These are phyloP conservation scores for Coleophoma crateriformis DNA, from an alignment of 2,329 filamentous ascomycete genomes.

Conservation along the genomic window DNA sequence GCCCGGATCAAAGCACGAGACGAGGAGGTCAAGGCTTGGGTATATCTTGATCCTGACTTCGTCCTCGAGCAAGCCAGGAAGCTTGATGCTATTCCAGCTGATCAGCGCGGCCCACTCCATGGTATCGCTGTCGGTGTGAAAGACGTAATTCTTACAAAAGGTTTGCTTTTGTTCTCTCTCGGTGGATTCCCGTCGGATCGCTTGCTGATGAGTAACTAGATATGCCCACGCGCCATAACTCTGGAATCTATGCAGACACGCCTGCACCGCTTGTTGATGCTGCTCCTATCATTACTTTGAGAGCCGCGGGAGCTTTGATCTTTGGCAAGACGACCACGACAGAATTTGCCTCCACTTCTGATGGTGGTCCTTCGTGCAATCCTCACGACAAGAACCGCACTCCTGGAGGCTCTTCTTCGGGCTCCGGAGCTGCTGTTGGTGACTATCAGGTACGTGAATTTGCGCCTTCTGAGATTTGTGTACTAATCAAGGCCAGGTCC, in stretches of 20 bases:
- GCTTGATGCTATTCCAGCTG: conserved; percentile 42
- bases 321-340: conserved; percentile 57
- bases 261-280: conserved; percentile 43
- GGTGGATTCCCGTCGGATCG: not conserved
- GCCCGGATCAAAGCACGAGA: conserved; percentile 38
- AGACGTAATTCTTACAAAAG: conserved; percentile 53
- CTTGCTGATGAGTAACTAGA: conserved; percentile 25
- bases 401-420: conserved; percentile 62
- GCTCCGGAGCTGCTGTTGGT: conserved; percentile 60
- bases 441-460: conserved; percentile 48
- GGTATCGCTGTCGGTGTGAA: conserved; percentile 54
- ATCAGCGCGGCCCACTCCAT: conserved; percentile 48
- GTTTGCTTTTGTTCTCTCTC: conserved; percentile 17
- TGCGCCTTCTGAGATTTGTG: not conserved
- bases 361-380: conserved; percentile 50
- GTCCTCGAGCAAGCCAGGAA: conserved; percentile 42
- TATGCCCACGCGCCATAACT: conserved; percentile 53
- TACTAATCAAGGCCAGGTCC: conserved; percentile 8
- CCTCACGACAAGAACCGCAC: conserved; percentile 47
- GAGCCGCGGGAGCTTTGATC: conserved; percentile 51
- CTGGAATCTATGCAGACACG: conserved; percentile 43
- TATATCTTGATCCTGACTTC: conserved; percentile 36
- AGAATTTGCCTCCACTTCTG: conserved; percentile 53
- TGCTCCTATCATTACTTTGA: conserved; percentile 42
- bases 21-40: conserved; percentile 43